Percentiles rank a stretch among this genome's conserved stretches.
These are phyloP conservation scores for Solanum paucissectum DNA, from an alignment of 257 asterid species.

Conservation along the genomic window DNA sequence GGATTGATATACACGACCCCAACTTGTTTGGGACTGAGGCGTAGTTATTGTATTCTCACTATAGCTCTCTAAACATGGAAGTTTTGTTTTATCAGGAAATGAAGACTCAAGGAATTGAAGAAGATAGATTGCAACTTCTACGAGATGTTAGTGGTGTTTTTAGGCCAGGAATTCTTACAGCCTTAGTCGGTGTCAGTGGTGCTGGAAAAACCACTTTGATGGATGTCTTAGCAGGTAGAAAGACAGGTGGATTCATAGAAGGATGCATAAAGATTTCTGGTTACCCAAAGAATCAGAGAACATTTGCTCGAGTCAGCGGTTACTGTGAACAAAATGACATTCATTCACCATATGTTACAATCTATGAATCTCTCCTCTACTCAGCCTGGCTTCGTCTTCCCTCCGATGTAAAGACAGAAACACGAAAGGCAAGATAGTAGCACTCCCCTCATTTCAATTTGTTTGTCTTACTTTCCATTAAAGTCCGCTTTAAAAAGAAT, in stretches of 20 bases:
- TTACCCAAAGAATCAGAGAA: conserved; percentile 62
- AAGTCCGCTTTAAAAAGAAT: background rate
- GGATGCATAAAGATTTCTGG: conserved; percentile 70
- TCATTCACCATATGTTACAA: conserved; percentile 84
- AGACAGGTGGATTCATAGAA: conserved; percentile 74
- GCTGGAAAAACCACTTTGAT: conserved; percentile 92
- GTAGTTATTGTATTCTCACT: background rate
- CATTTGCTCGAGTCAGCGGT: conserved; percentile 84
- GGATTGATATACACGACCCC: background rate
- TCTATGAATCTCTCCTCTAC: conserved; percentile 67
- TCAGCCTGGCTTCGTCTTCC: conserved; percentile 92
- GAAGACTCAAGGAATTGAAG: conserved; percentile 58
- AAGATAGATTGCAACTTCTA: conserved; percentile 51
- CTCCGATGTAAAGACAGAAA: conserved; percentile 56
- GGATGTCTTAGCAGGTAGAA: conserved; percentile 89
- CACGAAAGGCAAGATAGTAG: conserved; percentile 45
- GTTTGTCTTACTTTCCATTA: background rate
- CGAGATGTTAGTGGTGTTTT: conserved; percentile 75
- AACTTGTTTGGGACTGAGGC: background rate
- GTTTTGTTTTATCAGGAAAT: conserved; percentile 42
- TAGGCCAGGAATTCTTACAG: conserved; percentile 76
- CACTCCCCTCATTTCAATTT: background rate
- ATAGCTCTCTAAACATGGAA: background rate
- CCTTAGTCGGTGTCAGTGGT: conserved; percentile 81
- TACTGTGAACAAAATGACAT: conserved; percentile 88